phyloP scores from a whole-genome alignment of 257 asterid genomes.

The Fraxinus cuspidata region DNA sequence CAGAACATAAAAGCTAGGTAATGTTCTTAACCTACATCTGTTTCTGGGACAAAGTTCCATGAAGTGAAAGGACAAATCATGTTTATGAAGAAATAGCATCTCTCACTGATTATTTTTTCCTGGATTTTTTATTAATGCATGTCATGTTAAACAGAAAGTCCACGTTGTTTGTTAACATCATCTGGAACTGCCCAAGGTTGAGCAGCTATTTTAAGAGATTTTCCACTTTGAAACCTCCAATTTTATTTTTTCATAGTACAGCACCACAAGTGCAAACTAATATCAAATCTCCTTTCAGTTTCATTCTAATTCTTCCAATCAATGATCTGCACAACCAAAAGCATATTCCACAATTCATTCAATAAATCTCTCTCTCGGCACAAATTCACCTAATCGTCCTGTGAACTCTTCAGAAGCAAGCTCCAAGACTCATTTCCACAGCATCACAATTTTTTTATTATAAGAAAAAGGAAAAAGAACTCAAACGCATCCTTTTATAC shows the following conservation, averaged over 20 bases:
- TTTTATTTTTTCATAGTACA: neutral
- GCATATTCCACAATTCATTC: neutral
- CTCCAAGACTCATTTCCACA: slow-evolving; percentile 13
- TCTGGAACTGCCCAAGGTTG: neutral
- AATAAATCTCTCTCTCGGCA: neutral
- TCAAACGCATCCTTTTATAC: neutral
- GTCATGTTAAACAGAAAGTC: slow-evolving; percentile 16
- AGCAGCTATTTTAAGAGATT: neutral
- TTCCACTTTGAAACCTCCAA: neutral
- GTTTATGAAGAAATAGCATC: slow-evolving; percentile 14
- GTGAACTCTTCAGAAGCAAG: slow-evolving; percentile 15
- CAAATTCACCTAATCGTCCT: neutral
- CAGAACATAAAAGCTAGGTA: neutral
- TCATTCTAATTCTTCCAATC: neutral
- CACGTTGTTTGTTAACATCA: neutral
- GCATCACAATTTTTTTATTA: neutral
- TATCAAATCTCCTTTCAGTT: neutral
- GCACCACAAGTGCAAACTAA: neutral
- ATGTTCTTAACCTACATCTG: neutral
- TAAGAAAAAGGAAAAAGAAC: neutral
- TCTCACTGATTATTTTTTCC: slow-evolving; percentile 3
- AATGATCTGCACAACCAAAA: neutral
- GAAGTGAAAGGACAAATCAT: slow-evolving; percentile 15
- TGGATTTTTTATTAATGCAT: neutral
- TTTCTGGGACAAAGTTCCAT: slow-evolving; percentile 9